phyloP scores from a whole-genome alignment of 148 eudicot genomes.

The Heliamphora exappendiculata region DNA sequence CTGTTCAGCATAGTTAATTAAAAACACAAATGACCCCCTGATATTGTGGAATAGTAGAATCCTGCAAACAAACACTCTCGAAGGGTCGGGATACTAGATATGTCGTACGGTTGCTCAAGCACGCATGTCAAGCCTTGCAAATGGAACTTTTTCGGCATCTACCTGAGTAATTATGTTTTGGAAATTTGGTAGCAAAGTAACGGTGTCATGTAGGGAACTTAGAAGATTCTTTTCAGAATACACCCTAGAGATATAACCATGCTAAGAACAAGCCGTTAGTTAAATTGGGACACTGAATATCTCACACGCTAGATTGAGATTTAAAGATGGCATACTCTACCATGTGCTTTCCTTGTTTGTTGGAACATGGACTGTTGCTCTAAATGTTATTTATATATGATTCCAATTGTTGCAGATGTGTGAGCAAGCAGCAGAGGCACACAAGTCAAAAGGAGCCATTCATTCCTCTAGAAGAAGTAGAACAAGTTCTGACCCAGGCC shows the following conservation, averaged over 20 bases:
- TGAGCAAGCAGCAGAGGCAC: slow-evolving; percentile 98
- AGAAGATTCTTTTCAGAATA: not conserved
- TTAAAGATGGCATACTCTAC: not conserved
- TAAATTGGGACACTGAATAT: not conserved
- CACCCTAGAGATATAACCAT: not conserved
- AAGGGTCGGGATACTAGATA: not conserved
- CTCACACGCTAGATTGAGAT: not conserved
- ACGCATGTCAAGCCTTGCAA: not conserved
- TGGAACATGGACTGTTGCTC: not conserved
- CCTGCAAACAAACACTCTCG: not conserved
- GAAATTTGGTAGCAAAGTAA: not conserved
- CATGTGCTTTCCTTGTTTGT: not conserved
- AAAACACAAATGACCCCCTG: not conserved
- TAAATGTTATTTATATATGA: not conserved
- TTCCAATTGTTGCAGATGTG: slow-evolving; percentile 58
- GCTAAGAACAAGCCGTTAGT: not conserved
- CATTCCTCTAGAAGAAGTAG: slow-evolving; percentile 68
- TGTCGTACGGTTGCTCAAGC: not conserved
- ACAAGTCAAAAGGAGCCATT: slow-evolving; percentile 80
- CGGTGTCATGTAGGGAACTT: not conserved
- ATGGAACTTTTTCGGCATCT: not conserved
- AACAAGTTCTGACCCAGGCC: slow-evolving; percentile 53
- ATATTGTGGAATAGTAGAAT: not conserved
- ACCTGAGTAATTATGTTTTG: not conserved
- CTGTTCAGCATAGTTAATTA: not conserved